phyloP scores from a whole-genome alignment of 371 early-diverging fungal species.

The Mucor mucedo region DNA sequence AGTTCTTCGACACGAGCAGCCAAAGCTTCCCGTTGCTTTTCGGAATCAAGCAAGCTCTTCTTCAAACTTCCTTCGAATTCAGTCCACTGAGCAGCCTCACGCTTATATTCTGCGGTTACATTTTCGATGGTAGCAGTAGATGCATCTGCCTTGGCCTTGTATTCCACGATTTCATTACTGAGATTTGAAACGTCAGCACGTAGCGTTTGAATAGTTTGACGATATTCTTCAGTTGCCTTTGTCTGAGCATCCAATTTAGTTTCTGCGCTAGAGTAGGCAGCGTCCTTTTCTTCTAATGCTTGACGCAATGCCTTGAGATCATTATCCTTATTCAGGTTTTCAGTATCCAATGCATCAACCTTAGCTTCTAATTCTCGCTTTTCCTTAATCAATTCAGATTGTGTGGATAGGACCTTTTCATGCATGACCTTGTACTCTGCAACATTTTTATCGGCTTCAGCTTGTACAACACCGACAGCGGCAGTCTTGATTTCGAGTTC shows the following conservation, averaged over 20 bases:
- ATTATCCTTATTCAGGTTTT: conserved; percentile 5
- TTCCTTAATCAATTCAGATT: conserved; percentile 24
- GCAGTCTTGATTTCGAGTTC: conserved; percentile 12
- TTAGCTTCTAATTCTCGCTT: conserved; percentile 22
- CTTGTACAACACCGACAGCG: conserved; percentile 8
- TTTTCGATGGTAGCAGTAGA: background rate
- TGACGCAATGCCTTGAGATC: conserved; percentile 11
- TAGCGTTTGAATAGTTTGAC: conserved; percentile 6
- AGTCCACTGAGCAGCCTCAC: background rate
- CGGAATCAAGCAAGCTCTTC: conserved; percentile 5
- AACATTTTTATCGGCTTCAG: conserved; percentile 11
- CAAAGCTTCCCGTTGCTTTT: conserved; percentile 11
- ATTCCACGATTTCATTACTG: conserved; percentile 14
- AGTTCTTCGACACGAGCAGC: conserved; percentile 4
- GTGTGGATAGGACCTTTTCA: conserved; percentile 27
- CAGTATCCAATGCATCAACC: conserved; percentile 10
- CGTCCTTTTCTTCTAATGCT: conserved; percentile 31
- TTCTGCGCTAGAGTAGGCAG: conserved; percentile 24
- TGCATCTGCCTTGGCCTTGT: conserved; percentile 12
- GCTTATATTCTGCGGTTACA: conserved; percentile 8
- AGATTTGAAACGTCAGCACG: conserved; percentile 18
- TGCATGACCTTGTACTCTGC: conserved; percentile 25
- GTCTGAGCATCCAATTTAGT: conserved; percentile 21
- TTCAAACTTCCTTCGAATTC: conserved; percentile 10
- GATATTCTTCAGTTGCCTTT: conserved; percentile 12